phyloP scores from a whole-genome alignment of 345 rosid genomes.

The Carallia brachiata region DNA sequence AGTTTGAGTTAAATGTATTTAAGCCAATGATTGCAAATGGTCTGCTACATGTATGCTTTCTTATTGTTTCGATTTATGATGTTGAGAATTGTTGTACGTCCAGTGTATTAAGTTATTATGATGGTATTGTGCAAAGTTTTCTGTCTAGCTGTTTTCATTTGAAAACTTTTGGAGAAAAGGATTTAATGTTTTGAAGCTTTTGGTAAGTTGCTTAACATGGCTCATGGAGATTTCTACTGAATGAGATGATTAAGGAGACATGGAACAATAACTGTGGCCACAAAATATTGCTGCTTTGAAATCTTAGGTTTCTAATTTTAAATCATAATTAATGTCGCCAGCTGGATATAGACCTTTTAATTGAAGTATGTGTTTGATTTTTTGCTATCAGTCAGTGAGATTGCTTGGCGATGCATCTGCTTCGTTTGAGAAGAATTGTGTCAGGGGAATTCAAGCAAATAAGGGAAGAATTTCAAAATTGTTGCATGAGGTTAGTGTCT shows the following conservation, averaged over 20 bases:
- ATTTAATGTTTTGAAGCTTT: neutral
- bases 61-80: neutral
- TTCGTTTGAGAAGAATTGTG: constrained; percentile 92
- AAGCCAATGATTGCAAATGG: constrained; percentile 94
- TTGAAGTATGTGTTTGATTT: neutral
- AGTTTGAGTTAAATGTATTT: constrained; percentile 89
- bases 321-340: too few relatives aligned
- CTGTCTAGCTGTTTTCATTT: neutral
- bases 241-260: too few relatives aligned
- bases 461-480: constrained; percentile 83
- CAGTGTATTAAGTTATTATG: neutral
- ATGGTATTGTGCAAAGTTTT: neutral
- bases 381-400: constrained; percentile 61
- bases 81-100: neutral
- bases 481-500: constrained; percentile 70
- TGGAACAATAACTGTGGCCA: too few relatives aligned
- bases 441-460: constrained; percentile 83
- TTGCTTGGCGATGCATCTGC: constrained; percentile 92
- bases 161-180: neutral
- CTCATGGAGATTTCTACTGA: too few relatives aligned
- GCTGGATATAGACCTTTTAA: neutral
- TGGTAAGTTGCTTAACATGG: too few relatives aligned
- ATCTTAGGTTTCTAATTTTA: too few relatives aligned
- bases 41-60: constrained; percentile 68
- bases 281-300: too few relatives aligned